Evolutionary conservation across 371 early-diverging fungal genomes (phyloP), one percentile per base, ranked within the genome.

Genomic region (Saksenaea vasiformis): DNA sequence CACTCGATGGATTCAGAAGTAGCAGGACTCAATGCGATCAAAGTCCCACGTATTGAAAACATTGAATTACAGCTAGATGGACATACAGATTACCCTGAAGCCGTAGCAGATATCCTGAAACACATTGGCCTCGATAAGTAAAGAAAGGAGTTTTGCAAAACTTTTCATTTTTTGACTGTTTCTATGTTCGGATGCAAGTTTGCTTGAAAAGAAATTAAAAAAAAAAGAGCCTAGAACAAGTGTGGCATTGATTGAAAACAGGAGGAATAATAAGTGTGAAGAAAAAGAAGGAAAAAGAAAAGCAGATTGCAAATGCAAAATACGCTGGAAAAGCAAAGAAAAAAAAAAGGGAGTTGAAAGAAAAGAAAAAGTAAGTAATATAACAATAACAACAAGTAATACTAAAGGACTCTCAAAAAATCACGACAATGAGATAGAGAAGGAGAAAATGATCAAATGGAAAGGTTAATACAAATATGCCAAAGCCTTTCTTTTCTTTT

Each of bases 11-110:
- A 82, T 44, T 78, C 79, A 14, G 85, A 88, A 54, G 91, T 96
- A 10, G 95, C 96, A 0, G 98, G 98, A 0, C 75, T 97, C 39
- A 78, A 82, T 7, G 88, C 95, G 9, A 83, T 92, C 0, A 74
- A 72, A 11, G 74, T 80, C 11, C 68, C 76, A 3, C 69, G 85
- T 22, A 77, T 98, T 22, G 95, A 94, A 65, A 96, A 96, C 65
- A 70, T 94, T 7, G 84, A 90, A 62, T 77, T 95, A 54, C 85
- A 90, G 5, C 81, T 97, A 34, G 87, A 89, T 22, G 95, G 97
- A 0, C 98, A 98, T 72, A 78, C 93, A 38, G 89, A 89, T 35
- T 98, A 98, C 68, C 74, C 76, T 7, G 72, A 78, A 31, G 71
- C 76, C n/a, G 64, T 79, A 9, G 57, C 61, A 31, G 68, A 63